Base-by-base conservation (phyloP, 225 moss, liverwort and hornwort species). In the Polytrichum commune region DNA sequence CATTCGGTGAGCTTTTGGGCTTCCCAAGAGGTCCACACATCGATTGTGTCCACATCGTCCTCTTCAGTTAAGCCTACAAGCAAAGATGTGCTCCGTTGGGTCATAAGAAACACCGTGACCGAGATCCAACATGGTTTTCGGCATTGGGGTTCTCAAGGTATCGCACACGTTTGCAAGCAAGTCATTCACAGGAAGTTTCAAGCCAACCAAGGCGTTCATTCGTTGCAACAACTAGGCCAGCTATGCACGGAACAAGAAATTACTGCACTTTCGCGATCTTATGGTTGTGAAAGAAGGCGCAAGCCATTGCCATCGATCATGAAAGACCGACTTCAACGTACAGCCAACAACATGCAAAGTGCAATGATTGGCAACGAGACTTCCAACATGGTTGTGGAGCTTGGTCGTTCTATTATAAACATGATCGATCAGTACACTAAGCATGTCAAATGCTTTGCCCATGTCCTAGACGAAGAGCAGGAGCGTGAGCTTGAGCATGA, bases 1-100 rank as follows among this genome's bases (percentile, higher is more conserved):
- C 85, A 85, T 46, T 82, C 76, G 0, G 81, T 85, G 53, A 85
- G 85, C 70, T 85, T 85, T 61, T 81, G 81, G 85, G 85, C 81
- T 0, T 85, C 81, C 1, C 79, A 85, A 10, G 85, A 85, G 73
- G 85, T 85, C 3, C 79, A 85, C 54, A 71, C 54, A 24, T 78
- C 75, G 0, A 85, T 85, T 29, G 5, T 54, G 7, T 69, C 67
- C 7, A 23, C 10, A 10, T 19, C 20, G 18, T 28, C 35, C 7
- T 0, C 7, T 27, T 10, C 19, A 32, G 10, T 28, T 0, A 8
- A 63, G 5, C 68, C 64, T 13, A 74, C 67, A 3, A 82, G 77
- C 6, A 61, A 27, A 62, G 63, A 78, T 32, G 72, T 82, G 30
- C 23, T 85, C 22, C 32, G 62, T 28, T 85, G 82, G 85, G 79